phyloP scores from a whole-genome alignment of 148 eudicot genomes.

The Amaranthus hypochondriacus region DNA sequence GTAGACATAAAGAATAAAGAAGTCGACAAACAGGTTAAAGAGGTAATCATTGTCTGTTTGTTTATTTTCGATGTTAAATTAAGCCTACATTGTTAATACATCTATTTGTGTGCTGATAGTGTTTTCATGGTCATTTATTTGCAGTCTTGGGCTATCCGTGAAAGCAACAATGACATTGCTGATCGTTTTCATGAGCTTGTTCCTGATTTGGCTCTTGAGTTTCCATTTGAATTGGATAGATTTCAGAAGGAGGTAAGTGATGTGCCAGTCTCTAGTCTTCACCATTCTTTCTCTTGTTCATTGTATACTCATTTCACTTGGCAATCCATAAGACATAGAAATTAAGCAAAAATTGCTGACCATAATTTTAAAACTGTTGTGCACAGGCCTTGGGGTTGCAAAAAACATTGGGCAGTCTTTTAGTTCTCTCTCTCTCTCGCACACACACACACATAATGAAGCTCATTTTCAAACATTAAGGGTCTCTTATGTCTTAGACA shows the following conservation, averaged over 20 bases:
- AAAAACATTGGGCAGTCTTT: not conserved
- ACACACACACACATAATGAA: no score
- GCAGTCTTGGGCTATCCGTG: conserved; percentile 78
- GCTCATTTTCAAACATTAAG: no score
- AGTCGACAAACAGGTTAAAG: conserved; percentile 50
- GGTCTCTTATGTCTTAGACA: no score
- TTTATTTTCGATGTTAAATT: not conserved
- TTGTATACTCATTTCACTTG: not conserved
- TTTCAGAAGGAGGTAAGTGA: conserved; percentile 89
- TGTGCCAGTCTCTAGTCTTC: conserved; percentile 1
- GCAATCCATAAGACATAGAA: not conserved
- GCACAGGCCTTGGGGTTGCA: not conserved
- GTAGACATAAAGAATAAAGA: conserved; percentile 36
- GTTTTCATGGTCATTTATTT: conserved; percentile 25
- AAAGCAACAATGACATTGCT: conserved; percentile 46
- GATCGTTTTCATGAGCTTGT: conserved; percentile 75
- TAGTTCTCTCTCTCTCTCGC: not conserved
- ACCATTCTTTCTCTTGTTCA: not conserved
- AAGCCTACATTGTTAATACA: not conserved
- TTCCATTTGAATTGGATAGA: conserved; percentile 81
- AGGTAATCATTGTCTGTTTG: conserved; percentile 37
- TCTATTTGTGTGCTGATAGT: not conserved
- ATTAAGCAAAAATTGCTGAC: not conserved
- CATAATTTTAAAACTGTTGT: conserved; percentile 4
- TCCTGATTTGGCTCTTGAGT: conserved; percentile 92